Base-by-base conservation (phyloP, 768 basidiomycete species). In the Mycena maculata region DNA sequence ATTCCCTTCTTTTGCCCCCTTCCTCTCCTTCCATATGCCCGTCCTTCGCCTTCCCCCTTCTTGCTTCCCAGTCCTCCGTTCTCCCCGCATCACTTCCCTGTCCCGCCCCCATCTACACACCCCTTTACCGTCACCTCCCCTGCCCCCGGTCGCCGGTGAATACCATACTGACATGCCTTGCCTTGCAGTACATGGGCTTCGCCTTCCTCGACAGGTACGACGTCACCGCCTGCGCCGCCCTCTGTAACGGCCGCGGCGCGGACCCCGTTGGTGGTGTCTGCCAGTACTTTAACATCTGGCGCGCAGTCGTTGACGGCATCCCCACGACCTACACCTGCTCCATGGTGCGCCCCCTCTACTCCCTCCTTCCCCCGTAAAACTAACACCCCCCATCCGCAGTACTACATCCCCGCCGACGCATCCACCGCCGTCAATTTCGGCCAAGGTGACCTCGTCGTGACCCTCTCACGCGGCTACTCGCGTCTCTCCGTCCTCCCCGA, bases 201-300 rank as follows among this genome's bases (percentile, higher is more conserved):
- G 82, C 79, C 13, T 85, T 85, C 76, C 74, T 85, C 22, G 81
- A 83, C 65, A 75, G 78, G 53, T 86, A 86, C 69, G 84, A 85
- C 63, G 82, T 83, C 54, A 68, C 78, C 10, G 82, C 82, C 7
- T 86, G 84, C 54, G 82, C 85, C 16, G 71, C 73, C 20, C 76
- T 81, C 31, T 86, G 85, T 72, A 85, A 83, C 60, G 76, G 74
- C 15, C 81, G 84, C 30, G 80, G 77, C 10, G 76, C 81, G 4
- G 84, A 86, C 63, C 70, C 75, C 8, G 67, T 67, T 33, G 84
- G 84, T 30, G 85, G 84, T 48, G 80, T 78, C 8, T 86, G 85
- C 74, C 79, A 81, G 59, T 86, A 80, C 77, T 84, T 86, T 75
- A 86, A 86, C 69, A 85, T 86, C 76, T 86, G 84, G 84, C 81